These are phyloP conservation scores for Mimosa bimucronata DNA, from an alignment of 306 rosid genomes.

Conservation along the genomic window DNA sequence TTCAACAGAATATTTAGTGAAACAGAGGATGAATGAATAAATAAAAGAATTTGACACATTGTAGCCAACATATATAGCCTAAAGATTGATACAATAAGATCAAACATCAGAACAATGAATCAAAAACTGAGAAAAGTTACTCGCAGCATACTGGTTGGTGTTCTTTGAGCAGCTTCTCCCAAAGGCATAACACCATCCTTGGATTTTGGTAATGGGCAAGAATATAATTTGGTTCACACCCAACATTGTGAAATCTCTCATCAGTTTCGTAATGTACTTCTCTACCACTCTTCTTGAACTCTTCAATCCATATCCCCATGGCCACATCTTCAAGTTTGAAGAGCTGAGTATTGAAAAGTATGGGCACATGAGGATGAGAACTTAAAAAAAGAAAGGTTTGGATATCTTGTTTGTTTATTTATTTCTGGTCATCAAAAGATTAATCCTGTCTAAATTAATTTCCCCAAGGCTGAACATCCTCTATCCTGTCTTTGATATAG, in stretches of 20 bases:
- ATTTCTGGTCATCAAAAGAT: neutral
- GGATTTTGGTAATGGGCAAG: constrained; percentile 92
- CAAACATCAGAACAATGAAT: constrained; percentile 8
- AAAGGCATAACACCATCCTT: constrained; percentile 81
- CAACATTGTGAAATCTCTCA: constrained; percentile 82
- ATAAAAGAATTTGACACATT: constrained; percentile 36
- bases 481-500: too few species aligned
- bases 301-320: constrained; percentile 91
- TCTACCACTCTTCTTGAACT: constrained; percentile 63
- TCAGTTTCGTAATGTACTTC: constrained; percentile 73
- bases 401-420: neutral
- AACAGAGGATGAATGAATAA: constrained; percentile 41
- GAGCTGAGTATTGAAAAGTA: constrained; percentile 49
- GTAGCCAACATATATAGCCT: constrained; percentile 7
- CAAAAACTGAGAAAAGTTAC: constrained; percentile 39
- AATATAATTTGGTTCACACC: constrained; percentile 74
- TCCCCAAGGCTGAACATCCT: too few species aligned
- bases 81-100: constrained; percentile 15
- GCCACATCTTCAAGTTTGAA: constrained; percentile 98
- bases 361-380: neutral
- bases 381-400: neutral
- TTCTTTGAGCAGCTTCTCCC: constrained; percentile 87
- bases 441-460: neutral
- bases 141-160: constrained; percentile 72
- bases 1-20: neutral